Evolutionary conservation across 1,284 basidiomycete genomes (phyloP), one percentile per base, ranked within the genome.

Genomic region (Coniferiporia sulphurascens): DNA sequence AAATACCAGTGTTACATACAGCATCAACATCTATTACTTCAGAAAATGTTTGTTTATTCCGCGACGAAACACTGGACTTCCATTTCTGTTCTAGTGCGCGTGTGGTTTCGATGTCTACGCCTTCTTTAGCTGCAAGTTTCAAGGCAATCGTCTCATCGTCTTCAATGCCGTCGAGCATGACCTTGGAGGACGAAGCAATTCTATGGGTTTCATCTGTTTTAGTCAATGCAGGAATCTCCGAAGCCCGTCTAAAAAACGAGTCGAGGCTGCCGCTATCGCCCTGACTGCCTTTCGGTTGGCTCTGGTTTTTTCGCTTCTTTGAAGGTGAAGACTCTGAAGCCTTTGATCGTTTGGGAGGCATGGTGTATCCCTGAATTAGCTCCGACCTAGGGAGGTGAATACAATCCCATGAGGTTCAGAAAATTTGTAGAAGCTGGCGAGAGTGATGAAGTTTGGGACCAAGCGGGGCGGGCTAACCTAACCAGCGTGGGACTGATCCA

Each of bases 331-430:
- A 72, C 67, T n/a, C 38, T 65, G 65, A 8, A 66, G 65, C 36
- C 65, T 65, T 15, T 65, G 61, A 13, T 13, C 68, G 72, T 63
- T 70, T 74, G 71, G 48, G 75, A 71, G 62, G 75, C 71, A 55
- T 75, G 70, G 65, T 71, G 36, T n/a, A n/a, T 34, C 35, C 50
- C 15, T 75, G 61, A 19, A 58, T 51, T 19, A 53, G 21, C 34
- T 53, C 48, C 44, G 17, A 17, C 19, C 13, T 21, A 21, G 12
- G 41, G 17, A 52, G 17, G n/a, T 35, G n/a, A 50, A 17, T 41
- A 21, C n/a, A 34, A 52, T 17, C 38, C 8, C 7, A 21, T 13
- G 34, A 9, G 56, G 43, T 8, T 17, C 27, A 12, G 15, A 57
- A 57, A 32, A 51, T 57, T 57, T 57, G 56, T 21, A 44, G 49